Evolutionary conservation across 306 rosid genomes (phyloP).

Genomic region (Cucumis hystrix): DNA sequence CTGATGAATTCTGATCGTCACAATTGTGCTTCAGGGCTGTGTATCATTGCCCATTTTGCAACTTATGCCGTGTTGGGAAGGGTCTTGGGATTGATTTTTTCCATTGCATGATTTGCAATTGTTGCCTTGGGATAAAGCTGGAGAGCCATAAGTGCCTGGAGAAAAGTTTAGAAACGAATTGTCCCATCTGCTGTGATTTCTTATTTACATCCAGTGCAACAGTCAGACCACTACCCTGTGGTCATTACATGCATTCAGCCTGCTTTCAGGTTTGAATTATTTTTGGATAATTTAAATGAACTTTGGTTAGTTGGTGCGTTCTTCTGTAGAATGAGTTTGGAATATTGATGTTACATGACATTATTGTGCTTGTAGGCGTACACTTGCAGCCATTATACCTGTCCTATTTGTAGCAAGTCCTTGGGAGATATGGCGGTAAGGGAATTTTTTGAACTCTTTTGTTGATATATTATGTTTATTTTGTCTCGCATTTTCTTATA

Average conservation of each 20-base stretch:
- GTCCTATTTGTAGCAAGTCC: constrained; percentile 99
- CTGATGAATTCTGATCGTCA: background rate
- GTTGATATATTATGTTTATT: background rate
- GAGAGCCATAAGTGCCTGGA: constrained; percentile 85
- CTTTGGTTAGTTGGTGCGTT: background rate
- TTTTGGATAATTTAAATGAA: background rate
- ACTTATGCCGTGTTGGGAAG: constrained; percentile 89
- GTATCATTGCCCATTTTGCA: constrained; percentile 98
- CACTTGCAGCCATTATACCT: constrained; percentile 90
- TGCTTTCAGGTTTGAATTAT: constrained; percentile 78
- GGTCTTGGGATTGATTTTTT: constrained; percentile 93
- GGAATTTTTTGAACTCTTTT: constrained; percentile 6
- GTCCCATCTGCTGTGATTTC: constrained; percentile 96
- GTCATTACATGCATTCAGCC: constrained; percentile 99
- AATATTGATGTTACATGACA: background rate
- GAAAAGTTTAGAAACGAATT: constrained; percentile 88
- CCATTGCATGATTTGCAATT: constrained; percentile 98
- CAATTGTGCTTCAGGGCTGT: constrained; percentile 47
- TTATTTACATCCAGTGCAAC: constrained; percentile 93
- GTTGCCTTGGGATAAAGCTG: constrained; percentile 85
- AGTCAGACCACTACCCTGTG: constrained; percentile 90
- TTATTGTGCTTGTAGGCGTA: constrained; percentile 51
- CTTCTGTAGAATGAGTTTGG: background rate
- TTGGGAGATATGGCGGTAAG: constrained; percentile 99
- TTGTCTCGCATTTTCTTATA: background rate